Conservation (phyloP, 352 stramenopile species). For the Globisporangium echinulatum region DNA sequence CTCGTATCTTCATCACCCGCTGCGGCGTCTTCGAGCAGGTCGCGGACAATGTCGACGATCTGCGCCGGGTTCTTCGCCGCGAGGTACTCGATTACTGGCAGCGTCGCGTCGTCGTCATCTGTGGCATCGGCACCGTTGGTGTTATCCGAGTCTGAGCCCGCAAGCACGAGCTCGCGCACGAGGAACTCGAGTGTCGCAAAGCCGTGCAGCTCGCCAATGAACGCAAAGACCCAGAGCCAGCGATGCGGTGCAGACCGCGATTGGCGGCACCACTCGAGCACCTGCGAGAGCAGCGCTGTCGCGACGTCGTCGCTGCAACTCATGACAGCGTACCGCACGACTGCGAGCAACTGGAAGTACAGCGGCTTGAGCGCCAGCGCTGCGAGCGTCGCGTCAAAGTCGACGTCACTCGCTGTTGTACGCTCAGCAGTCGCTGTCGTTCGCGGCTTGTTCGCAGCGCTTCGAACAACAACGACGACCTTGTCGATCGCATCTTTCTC, state of each 20-base stretch:
- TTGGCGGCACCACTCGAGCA: constrained; percentile 46
- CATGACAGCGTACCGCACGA: constrained; percentile 35
- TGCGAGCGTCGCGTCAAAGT: constrained; percentile 31
- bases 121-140: not conserved
- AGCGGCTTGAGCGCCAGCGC: constrained; percentile 36
- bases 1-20: not conserved
- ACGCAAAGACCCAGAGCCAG: constrained; percentile 51
- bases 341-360: constrained; percentile 32
- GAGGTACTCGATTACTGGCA: constrained; percentile 38
- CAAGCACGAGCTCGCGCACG: constrained; percentile 24
- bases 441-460: no score
- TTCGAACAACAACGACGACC: constrained; percentile 12
- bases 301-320: constrained; percentile 18
- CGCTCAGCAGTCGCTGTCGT: no score
- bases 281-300: constrained; percentile 20
- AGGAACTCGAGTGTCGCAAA: constrained; percentile 42
- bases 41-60: constrained; percentile 39
- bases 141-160: no score
- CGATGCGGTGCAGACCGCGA: constrained; percentile 11
- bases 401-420: constrained; percentile 2
- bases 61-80: constrained; percentile 28
- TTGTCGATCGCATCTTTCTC: constrained; percentile 31
- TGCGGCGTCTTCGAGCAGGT: constrained; percentile 27
- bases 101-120: constrained; percentile 1
- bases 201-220: constrained; percentile 39